These are phyloP conservation scores for Phyllosticta capitalensis DNA, from an alignment of 2,329 filamentous ascomycete species.

Conservation along the genomic window DNA sequence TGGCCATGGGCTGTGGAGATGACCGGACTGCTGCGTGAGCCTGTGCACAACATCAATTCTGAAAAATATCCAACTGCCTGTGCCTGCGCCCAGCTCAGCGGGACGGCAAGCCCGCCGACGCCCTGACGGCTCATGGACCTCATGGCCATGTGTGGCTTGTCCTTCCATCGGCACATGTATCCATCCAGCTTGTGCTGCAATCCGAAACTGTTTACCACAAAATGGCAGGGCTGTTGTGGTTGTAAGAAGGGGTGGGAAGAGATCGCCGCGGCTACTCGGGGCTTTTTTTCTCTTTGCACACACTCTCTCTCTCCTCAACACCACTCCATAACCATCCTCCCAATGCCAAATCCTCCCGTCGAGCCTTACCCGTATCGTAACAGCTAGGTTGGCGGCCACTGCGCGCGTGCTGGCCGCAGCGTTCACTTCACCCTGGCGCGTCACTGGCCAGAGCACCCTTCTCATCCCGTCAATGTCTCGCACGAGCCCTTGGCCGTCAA, in stretches of 20 bases:
- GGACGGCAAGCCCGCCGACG: background rate
- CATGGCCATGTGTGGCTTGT: background rate
- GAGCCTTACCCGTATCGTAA: background rate
- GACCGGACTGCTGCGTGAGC: background rate
- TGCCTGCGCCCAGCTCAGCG: background rate
- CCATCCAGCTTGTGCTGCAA: background rate
- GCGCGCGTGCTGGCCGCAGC: background rate
- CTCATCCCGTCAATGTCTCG: background rate
- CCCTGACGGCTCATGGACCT: no score
- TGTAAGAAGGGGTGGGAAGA: no score
- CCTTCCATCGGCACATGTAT: background rate
- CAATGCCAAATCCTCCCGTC: background rate
- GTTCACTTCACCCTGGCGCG: background rate
- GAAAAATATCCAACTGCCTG: background rate
- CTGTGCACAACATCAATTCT: no score
- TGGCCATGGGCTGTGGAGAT: constrained; percentile 4
- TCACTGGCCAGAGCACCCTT: background rate
- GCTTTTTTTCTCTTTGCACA: background rate
- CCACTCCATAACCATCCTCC: background rate
- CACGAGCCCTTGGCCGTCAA: background rate
- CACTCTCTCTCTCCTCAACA: background rate
- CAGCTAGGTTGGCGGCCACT: background rate
- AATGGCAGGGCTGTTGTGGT: background rate
- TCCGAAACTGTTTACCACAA: no score
- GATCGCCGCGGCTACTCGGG: background rate